phyloP scores from a whole-genome alignment of 106 monocot species.

The Xerophyta viscosa region DNA sequence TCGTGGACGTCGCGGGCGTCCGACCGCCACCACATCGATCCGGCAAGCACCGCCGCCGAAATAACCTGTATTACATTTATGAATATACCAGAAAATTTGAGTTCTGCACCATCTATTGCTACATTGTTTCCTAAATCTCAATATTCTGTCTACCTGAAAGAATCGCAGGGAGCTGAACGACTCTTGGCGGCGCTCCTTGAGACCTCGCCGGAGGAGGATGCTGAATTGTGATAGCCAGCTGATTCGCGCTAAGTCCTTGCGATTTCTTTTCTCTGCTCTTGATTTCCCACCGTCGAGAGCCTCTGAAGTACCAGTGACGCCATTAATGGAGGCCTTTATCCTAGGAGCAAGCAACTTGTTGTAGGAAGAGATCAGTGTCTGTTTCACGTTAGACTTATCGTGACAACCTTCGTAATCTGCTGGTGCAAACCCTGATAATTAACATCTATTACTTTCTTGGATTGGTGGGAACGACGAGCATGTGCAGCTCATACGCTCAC shows the following conservation, averaged over 20 bases:
- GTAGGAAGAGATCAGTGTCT: constrained; percentile 48
- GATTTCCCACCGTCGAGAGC: constrained; percentile 16
- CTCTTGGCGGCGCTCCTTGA: constrained; percentile 86
- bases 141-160: too few relatives aligned
- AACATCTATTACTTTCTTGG: background rate
- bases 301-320: constrained; percentile 6
- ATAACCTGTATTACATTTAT: too few relatives aligned
- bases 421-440: constrained; percentile 52
- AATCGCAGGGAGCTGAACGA: constrained; percentile 77
- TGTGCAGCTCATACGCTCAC: too few relatives aligned
- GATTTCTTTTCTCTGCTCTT: background rate
- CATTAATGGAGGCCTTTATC: constrained; percentile 28
- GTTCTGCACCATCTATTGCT: too few relatives aligned
- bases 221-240: constrained; percentile 78
- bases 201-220: constrained; percentile 67
- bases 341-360: constrained; percentile 47
- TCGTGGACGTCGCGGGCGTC: constrained; percentile 46
- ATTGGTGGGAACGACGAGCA: background rate
- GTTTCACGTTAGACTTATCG: constrained; percentile 51
- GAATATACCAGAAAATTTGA: too few relatives aligned
- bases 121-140: too few relatives aligned
- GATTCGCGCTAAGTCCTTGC: constrained; percentile 22
- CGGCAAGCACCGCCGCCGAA: constrained; percentile 56
- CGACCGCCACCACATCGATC: constrained; percentile 88
- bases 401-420: constrained; percentile 26